phyloP scores from a whole-genome alignment of 116 monocot species.

The Dioscorea cayenensis region DNA sequence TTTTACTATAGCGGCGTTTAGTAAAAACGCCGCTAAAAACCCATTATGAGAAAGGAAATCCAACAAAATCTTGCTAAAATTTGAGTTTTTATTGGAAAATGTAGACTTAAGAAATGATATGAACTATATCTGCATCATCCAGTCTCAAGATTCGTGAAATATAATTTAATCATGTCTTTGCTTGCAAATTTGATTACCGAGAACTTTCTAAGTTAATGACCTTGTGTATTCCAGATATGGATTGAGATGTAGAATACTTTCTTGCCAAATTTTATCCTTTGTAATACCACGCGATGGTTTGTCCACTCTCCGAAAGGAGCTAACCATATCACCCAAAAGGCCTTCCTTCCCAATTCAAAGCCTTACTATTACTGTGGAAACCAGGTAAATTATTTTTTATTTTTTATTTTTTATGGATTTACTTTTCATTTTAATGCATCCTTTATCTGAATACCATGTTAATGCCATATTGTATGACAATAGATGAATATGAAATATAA shows the following conservation, averaged over 20 bases:
- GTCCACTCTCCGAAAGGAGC: conserved; percentile 58
- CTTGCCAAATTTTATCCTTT: conserved; percentile 88
- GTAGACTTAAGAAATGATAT: no score
- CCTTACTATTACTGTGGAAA: conserved; percentile 81
- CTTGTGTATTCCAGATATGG: conserved; percentile 59
- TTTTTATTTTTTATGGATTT: not conserved
- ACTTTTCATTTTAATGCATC: not conserved
- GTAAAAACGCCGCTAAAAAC: no score
- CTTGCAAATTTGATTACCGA: not conserved
- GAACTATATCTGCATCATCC: no score
- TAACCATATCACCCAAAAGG: conserved; percentile 40
- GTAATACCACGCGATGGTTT: conserved; percentile 93
- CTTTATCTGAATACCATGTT: no score
- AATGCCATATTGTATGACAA: no score
- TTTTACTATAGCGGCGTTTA: no score
- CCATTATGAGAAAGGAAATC: no score
- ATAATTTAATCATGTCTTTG: not conserved
- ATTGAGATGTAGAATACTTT: conserved; percentile 93
- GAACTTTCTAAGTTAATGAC: not conserved
- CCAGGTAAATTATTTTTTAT: conserved; percentile 35
- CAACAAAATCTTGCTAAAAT: no score
- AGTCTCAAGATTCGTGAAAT: no score
- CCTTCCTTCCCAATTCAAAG: conserved; percentile 39
- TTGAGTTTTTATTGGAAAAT: no score
- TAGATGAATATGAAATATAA: no score